Conservation (phyloP, 768 basidiomycete genomes). For the Mycena filopes region DNA sequence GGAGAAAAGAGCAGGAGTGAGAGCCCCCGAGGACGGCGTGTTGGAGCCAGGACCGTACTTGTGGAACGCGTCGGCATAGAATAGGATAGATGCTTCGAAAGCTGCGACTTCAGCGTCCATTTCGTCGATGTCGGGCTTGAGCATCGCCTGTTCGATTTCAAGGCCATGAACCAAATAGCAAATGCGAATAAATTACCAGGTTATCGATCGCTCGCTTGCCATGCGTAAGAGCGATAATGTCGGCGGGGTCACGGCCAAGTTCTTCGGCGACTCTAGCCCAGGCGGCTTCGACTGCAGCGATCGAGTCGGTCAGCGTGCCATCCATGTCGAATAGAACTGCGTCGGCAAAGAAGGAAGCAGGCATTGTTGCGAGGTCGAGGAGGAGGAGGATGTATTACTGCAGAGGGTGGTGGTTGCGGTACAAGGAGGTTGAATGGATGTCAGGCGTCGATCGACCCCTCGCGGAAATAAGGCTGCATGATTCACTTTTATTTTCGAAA, state of each 20-base stretch:
- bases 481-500: no score
- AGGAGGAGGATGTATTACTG: background rate
- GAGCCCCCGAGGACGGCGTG: constrained; percentile 41
- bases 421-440: no score
- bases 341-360: constrained; percentile 56
- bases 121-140: constrained; percentile 69
- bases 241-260: constrained; percentile 72
- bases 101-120: constrained; percentile 67
- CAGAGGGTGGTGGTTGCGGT: no score
- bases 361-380: constrained; percentile 23
- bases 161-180: no score
- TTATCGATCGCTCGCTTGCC: constrained; percentile 84
- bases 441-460: no score
- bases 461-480: no score
- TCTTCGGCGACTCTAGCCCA: constrained; percentile 80
- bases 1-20: constrained; percentile 55
- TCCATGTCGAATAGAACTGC: constrained; percentile 80
- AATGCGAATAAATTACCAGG: no score
- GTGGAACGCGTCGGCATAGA: constrained; percentile 69
- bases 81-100: constrained; percentile 75
- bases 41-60: constrained; percentile 52
- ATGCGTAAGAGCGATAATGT: constrained; percentile 81
- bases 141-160: no score
- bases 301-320: constrained; percentile 80
- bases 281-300: constrained; percentile 78